Evolutionary conservation across 129 eudicot genomes (phyloP), one percentile per base, ranked within the genome.

Genomic region (Artemisia argyi): DNA sequence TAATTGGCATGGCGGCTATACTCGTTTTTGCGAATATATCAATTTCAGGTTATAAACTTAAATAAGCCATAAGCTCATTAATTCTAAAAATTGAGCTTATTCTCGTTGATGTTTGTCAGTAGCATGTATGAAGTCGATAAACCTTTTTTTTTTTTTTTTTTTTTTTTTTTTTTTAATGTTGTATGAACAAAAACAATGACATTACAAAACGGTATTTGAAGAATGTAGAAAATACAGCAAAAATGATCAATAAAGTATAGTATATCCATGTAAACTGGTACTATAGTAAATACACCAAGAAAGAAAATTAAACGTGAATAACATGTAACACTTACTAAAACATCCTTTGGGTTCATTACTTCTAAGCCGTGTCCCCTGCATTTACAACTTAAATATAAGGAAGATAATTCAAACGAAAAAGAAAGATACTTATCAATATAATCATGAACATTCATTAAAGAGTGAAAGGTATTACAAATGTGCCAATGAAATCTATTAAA

Each of bases 311-410:
- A 61, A 50, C 5, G 22, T 42, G 42, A 51, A 49, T 14, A 15
- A 39, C 11, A 55, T 47, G 19, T 65, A 10, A 32, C 60, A 93
- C 98, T 93, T 80, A 95, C 99, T 91, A 79, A 90, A 91, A 79
- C 99, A 95, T 63, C 99, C 99, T 80, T 95, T 95, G 5, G 99
- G 99, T 72, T 87, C 99, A 76, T 91, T 84, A 79, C 99, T 95
- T 82, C 99, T 97, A 47, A 95, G 99, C 63, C 99, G 87, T 61
- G 99, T 95, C 65, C 99, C 99, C 99, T 95, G 85, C 87, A 84
- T 68, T 67, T 72, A 59, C 62, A 78, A 54, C 53, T 72, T 52
- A 62, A 64, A n/a, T 54, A 64, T 28, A 47, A 77, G 58, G 52
- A 64, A 7, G 53, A 75, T 48, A 52, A 3, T 49, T 16, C 18